These are phyloP conservation scores for Plasmodium gaboni DNA, from an alignment of 169 alveolate species.

Conservation along the genomic window DNA sequence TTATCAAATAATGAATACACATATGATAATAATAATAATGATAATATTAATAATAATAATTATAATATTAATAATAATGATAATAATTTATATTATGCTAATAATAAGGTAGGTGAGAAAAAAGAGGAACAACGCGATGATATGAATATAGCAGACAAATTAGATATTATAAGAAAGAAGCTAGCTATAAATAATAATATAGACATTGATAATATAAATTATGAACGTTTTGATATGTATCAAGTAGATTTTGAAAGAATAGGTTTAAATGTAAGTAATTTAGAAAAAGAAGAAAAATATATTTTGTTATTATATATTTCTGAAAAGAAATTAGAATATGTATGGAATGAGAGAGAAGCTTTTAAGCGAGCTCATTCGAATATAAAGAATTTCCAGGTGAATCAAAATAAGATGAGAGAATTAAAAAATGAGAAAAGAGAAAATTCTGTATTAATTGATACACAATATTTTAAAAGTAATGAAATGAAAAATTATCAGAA, in stretches of 20 bases:
- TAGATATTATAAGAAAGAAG: slow-evolving; percentile 32
- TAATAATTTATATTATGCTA: background rate
- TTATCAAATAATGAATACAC: background rate
- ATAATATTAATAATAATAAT: background rate
- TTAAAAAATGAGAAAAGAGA: background rate
- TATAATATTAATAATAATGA: background rate
- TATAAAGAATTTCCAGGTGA: slow-evolving; percentile 4
- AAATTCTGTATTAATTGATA: background rate
- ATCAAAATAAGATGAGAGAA: slow-evolving; percentile 7
- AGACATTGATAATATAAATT: slow-evolving; percentile 32
- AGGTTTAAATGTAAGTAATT: slow-evolving; percentile 45
- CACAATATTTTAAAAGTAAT: too few relatives aligned
- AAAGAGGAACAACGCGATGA: slow-evolving; percentile 3
- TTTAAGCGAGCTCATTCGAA: slow-evolving; percentile 6
- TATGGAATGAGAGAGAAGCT: slow-evolving; percentile 5
- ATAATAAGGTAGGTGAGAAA: background rate
- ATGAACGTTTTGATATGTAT: slow-evolving; percentile 48
- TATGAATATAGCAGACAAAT: slow-evolving; percentile 13
- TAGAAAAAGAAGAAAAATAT: slow-evolving; percentile 63
- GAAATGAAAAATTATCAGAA: too few relatives aligned
- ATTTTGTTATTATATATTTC: slow-evolving; percentile 67
- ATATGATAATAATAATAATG: background rate
- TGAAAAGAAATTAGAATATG: slow-evolving; percentile 29
- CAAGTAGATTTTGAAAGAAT: slow-evolving; percentile 53
- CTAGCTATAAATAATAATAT: slow-evolving; percentile 33